Evolutionary conservation across 495 filamentous ascomycete species (phyloP).

Genomic region (Penicillium coprophilum): DNA sequence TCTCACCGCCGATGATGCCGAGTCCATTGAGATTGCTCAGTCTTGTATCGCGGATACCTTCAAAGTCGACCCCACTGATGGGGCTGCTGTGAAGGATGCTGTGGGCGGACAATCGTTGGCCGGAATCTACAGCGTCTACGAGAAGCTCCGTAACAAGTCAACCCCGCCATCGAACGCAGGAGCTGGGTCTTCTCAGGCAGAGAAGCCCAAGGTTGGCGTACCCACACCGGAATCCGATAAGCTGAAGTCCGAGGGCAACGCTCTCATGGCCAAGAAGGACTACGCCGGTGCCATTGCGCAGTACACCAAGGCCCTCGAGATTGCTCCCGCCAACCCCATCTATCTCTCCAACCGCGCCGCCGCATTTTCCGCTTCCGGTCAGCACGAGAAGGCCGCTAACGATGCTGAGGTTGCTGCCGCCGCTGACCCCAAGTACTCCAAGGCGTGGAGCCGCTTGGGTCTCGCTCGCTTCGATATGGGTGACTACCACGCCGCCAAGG

Average conservation of each 20-base stretch:
- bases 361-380: slow-evolving; percentile 74
- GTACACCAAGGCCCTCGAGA: slow-evolving; percentile 79
- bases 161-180: slow-evolving; percentile 34
- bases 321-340: slow-evolving; percentile 85
- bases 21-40: slow-evolving; percentile 87
- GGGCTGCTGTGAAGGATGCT: slow-evolving; percentile 69
- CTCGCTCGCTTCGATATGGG: slow-evolving; percentile 87
- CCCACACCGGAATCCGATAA: slow-evolving; percentile 70
- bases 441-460: slow-evolving; percentile 91
- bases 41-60: slow-evolving; percentile 94
- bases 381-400: slow-evolving; percentile 75
- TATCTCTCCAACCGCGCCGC: slow-evolving; percentile 98
- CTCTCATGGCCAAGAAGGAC: slow-evolving; percentile 90
- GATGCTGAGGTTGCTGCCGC: slow-evolving; percentile 88
- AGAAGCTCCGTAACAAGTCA: slow-evolving; percentile 80
- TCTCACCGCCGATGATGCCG: slow-evolving; percentile 78
- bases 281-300: slow-evolving; percentile 75
- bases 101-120: slow-evolving; percentile 81
- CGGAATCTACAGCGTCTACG: slow-evolving; percentile 91
- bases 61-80: slow-evolving; percentile 82
- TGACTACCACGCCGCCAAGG: slow-evolving; percentile 86
- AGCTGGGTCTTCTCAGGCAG: slow-evolving; percentile 23
- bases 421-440: slow-evolving; percentile 88
- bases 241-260: slow-evolving; percentile 89
- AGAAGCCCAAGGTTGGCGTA: slow-evolving; percentile 36